These are phyloP conservation scores for Cercospora sesami DNA, from an alignment of 2,329 filamentous ascomycete genomes.

Conservation along the genomic window DNA sequence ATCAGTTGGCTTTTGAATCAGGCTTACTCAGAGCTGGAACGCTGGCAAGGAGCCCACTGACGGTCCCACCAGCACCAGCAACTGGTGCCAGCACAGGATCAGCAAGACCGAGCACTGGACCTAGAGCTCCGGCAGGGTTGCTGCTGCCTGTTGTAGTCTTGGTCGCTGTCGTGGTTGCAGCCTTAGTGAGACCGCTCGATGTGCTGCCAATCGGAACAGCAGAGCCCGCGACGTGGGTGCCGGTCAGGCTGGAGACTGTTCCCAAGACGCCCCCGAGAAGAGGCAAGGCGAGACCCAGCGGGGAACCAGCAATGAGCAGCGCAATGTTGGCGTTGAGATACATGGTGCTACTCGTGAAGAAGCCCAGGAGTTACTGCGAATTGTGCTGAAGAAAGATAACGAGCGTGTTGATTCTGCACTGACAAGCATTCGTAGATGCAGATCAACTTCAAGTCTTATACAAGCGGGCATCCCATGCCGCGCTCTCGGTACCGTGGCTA, in stretches of 20 bases:
- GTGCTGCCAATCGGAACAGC: neutral
- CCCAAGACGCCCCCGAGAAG: conserved; percentile 7
- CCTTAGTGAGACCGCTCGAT: neutral
- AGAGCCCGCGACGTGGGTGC: conserved; percentile 4
- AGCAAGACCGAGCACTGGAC: neutral
- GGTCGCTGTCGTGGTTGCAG: neutral
- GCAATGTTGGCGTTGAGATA: neutral
- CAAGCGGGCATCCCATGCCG: neutral
- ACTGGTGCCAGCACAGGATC: neutral
- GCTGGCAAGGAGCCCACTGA: conserved; percentile 7
- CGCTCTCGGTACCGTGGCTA: neutral
- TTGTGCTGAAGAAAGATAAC: neutral
- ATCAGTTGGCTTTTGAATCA: neutral
- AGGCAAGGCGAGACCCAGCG: neutral
- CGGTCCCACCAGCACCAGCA: conserved; percentile 6
- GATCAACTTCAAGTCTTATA: neutral
- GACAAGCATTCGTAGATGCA: neutral
- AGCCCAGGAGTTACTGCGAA: neutral
- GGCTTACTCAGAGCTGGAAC: conserved; percentile 9
- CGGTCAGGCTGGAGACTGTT: neutral
- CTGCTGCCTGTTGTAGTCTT: neutral
- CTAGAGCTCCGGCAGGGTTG: conserved; percentile 5
- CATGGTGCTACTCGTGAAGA: conserved; percentile 1
- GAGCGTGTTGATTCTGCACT: neutral
- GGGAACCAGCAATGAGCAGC: conserved; percentile 1